Evolutionary conservation across 2,329 filamentous ascomycete species (phyloP).

Genomic region (Paracorniculantispora psalliotae): DNA sequence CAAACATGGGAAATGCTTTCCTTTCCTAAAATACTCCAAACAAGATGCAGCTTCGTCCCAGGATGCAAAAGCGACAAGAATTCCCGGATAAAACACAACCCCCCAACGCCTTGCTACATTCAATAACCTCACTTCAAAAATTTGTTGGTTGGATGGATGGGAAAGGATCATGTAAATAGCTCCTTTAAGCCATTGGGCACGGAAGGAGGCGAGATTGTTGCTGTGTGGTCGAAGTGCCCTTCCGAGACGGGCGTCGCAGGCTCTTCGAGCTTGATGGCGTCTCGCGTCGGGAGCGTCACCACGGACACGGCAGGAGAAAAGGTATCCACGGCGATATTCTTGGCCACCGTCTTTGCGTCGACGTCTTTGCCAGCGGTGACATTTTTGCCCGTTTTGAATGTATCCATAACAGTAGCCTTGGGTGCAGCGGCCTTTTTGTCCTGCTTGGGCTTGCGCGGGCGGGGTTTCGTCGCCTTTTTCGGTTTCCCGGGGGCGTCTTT

Average conservation of each 20-base stretch:
- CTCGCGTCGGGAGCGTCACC: not conserved
- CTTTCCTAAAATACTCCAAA: not conserved
- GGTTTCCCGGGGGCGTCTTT: conserved; percentile 18
- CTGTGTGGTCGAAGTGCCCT: conserved; percentile 18
- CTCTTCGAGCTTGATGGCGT: conserved; percentile 19
- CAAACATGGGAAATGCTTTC: no score
- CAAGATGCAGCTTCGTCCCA: not conserved
- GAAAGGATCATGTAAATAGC: conserved; percentile 28
- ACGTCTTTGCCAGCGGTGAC: conserved; percentile 1
- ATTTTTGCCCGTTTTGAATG: conserved; percentile 42
- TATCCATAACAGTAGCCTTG: conserved; percentile 34
- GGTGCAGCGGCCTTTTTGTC: conserved; percentile 30
- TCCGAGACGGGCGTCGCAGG: conserved; percentile 21
- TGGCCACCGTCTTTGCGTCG: not conserved
- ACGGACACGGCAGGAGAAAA: not conserved
- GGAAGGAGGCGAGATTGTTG: conserved; percentile 41
- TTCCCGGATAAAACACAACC: not conserved
- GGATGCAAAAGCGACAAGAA: not conserved
- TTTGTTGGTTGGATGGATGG: not conserved
- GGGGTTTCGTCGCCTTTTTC: conserved; percentile 25
- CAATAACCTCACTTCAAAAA: not conserved
- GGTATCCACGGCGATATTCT: not conserved
- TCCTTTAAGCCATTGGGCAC: conserved; percentile 36
- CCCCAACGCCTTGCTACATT: not conserved
- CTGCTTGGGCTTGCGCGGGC: conserved; percentile 29